Evolutionary conservation across 2,329 filamentous ascomycete genomes (phyloP), one percentile per base, ranked within the genome.

Genomic region (Pseudocercospora macadamiae): DNA sequence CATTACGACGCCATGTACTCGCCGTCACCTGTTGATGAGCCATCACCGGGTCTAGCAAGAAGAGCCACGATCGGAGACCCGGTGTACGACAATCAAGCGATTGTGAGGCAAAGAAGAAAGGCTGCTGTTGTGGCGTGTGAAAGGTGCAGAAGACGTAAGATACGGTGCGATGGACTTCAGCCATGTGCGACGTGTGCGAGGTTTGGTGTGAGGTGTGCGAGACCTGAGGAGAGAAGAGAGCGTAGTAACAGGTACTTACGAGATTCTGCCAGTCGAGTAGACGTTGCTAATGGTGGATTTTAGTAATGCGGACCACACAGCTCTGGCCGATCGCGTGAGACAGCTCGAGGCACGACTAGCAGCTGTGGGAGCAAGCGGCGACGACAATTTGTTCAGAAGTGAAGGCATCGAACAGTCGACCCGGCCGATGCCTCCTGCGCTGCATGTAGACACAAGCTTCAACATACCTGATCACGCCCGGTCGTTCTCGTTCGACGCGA

Each of bases 51-150:
- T 9, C 34, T 63, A 23, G 55, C 51, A n/a, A 57, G 61, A 32
- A 51, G 61, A 56, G 58, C 61, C 5, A 63, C 61, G 32, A 63
- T 63, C 51, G 61, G 61, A 8, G 58, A 61, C 44, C 52, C 58
- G 4, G 55, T 61, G 23, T 54, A 61, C 30, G 61, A 63, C 18
- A 54, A 63, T 26, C 55, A 56, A 32, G 59, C 51, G 9, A 36
- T 61, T 34, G 49, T 36, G 25, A 51, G 55, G 42, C 61, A 63
- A 48, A 36, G 55, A 42, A 52, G 59, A 7, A 63, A 57, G 37
- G 44, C 51, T 16, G 16, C 55, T n/a, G 34, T 59, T 18, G 44
- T 59, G 19, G 61, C 61, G 25, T 61, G 61, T 32, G 55, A 59
- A 16, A 47, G 55, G 18, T 59, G 61, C 55, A 36, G 55, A 34